Percentiles rank a stretch among this genome's conserved stretches.
Conservation (phyloP, 2,329 filamentous ascomycete genomes). For the Colletotrichum neosansevieriae region DNA sequence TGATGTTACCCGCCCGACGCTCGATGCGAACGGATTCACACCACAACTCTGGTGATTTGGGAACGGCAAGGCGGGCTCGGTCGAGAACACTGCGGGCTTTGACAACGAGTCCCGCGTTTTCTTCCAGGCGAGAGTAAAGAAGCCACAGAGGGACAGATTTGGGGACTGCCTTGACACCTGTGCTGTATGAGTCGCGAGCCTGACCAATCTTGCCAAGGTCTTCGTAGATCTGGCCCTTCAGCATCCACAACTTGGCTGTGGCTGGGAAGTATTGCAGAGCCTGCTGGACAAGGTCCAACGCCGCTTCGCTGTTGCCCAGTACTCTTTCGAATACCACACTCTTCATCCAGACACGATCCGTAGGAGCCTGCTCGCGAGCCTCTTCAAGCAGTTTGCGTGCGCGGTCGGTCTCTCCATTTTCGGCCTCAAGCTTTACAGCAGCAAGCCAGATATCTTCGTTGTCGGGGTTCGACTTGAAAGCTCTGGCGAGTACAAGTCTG, state of each 20-base stretch:
- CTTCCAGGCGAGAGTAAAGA: conserved; percentile 88
- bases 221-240: conserved; percentile 98
- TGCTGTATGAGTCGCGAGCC: conserved; percentile 89
- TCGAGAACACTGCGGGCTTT: conserved; percentile 96
- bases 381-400: conserved; percentile 85
- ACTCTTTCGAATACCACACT: conserved; percentile 94
- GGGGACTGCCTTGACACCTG: conserved; percentile 88
- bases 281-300: conserved; percentile 88
- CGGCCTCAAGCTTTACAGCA: conserved; percentile 95
- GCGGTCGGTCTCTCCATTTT: conserved; percentile 84
- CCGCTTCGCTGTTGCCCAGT: conserved; percentile 80
- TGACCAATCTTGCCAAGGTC: conserved; percentile 81
- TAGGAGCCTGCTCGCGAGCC: conserved; percentile 89
- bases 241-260: conserved; percentile 94
- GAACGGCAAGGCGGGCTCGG: conserved; percentile 86
- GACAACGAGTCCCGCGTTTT: conserved; percentile 83
- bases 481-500: conserved; percentile 84
- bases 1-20: conserved; percentile 83
- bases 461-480: conserved; percentile 94
- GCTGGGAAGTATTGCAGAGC: conserved; percentile 88
- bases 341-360: conserved; percentile 97
- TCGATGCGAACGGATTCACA: conserved; percentile 95
- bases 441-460: conserved; percentile 99
- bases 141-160: conserved; percentile 91
- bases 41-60: conserved; percentile 88